A percentile compares a stretch with the other conserved stretches of the same genome.
Conservation (phyloP, 73 alveolate species). For the Tetrahymena thermophila region DNA sequence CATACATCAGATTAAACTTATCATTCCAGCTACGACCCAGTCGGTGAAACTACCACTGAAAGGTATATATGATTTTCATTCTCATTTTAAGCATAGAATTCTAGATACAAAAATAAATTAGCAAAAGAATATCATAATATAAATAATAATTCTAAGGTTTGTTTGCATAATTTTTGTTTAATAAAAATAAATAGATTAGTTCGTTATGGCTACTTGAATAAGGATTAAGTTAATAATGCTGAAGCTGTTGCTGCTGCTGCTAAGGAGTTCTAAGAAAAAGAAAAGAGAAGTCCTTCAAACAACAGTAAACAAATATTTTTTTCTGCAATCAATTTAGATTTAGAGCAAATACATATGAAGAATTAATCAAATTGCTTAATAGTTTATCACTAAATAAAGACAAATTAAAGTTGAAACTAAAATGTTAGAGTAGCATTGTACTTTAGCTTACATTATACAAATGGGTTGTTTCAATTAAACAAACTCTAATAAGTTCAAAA, state of each 20-base stretch:
- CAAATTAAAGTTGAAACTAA: not conserved
- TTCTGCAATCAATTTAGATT: not conserved
- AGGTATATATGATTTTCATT: not conserved
- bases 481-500: not conserved
- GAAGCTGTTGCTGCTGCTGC: not conserved
- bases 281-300: not conserved
- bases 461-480: not conserved
- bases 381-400: not conserved
- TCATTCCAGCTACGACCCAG: not conserved
- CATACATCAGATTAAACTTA: not conserved
- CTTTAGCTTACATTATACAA: too few species aligned
- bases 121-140: not conserved
- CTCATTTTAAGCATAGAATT: not conserved
- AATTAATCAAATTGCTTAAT: too few species aligned
- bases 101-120: not conserved
- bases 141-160: not conserved
- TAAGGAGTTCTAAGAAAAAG: not conserved
- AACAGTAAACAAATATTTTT: not conserved
- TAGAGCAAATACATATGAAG: not conserved
- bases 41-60: not conserved
- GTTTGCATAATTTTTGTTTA: not conserved
- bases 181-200: not conserved
- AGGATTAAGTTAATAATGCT: not conserved
- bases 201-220: not conserved
- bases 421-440: not conserved